A percentile compares a stretch with the other conserved stretches of the same genome.
Conservation (phyloP, 148 eudicot species). For the Rhododendron kiyosumense region DNA sequence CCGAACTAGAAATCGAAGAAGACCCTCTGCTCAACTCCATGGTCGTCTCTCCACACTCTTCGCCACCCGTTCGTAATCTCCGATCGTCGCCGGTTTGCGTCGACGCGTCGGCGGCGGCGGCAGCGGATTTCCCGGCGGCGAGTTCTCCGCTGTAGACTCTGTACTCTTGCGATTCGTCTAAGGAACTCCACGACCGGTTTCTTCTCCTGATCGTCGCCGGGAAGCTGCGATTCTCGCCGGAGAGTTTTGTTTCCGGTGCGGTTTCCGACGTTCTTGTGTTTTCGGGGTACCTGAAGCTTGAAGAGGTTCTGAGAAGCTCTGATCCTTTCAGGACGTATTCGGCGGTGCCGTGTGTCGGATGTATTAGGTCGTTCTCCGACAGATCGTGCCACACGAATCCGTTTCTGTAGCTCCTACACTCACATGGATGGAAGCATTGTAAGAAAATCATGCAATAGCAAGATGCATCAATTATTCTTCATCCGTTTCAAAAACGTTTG, state of each 20-base stretch:
- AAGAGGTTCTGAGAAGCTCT: conserved; percentile 12
- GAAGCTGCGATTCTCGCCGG: neutral
- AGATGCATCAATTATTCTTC: too few relatives aligned
- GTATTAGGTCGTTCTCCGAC: conserved; percentile 24
- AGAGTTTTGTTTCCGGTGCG: neutral
- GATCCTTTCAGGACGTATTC: conserved; percentile 33
- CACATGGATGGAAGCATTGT: neutral
- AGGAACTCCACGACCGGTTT: conserved; percentile 31
- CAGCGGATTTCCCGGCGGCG: conserved; percentile 10
- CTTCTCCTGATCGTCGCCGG: conserved; percentile 9
- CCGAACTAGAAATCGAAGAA: conserved; percentile 16
- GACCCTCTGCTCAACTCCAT: conserved; percentile 19
- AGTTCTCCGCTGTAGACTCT: conserved; percentile 17
- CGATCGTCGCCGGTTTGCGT: conserved; percentile 21
- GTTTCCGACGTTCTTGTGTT: neutral
- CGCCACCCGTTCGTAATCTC: neutral
- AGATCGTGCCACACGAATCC: conserved; percentile 38
- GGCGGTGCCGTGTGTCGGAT: conserved; percentile 16
- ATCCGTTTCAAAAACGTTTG: too few relatives aligned
- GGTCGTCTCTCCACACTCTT: neutral
- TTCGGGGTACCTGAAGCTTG: neutral
- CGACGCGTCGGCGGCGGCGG: conserved; percentile 22
- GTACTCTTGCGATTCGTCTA: conserved; percentile 24
- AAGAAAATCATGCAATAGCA: neutral
- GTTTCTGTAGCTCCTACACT: conserved; percentile 25